phyloP scores from a whole-genome alignment of 768 basidiomycete species.

The Mycena polygramma region DNA sequence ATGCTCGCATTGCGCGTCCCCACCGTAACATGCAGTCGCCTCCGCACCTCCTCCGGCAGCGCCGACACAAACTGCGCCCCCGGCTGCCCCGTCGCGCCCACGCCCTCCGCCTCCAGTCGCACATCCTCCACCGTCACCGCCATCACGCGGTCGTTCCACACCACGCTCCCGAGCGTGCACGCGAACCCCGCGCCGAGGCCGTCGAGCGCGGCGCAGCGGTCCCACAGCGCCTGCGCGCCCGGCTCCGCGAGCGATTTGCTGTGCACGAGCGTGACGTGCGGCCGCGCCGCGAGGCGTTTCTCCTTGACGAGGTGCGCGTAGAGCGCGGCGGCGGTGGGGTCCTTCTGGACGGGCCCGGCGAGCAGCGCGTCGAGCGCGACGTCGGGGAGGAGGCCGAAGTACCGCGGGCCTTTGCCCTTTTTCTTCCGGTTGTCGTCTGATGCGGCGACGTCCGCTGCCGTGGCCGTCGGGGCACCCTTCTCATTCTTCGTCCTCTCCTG shows the following conservation, averaged over 20 bases:
- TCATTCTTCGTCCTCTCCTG: slow-evolving; percentile 46
- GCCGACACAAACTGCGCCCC: slow-evolving; percentile 68
- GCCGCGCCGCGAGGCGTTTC: slow-evolving; percentile 66
- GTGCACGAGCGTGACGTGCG: slow-evolving; percentile 93
- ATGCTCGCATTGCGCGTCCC: slow-evolving; percentile 73
- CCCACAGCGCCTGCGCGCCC: slow-evolving; percentile 53
- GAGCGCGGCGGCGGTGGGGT: slow-evolving; percentile 56
- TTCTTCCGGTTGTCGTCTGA: slow-evolving; percentile 46
- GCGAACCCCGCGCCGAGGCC: slow-evolving; percentile 60
- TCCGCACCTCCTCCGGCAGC: slow-evolving; percentile 63
- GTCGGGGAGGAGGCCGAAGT: slow-evolving; percentile 86
- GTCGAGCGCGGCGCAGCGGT: slow-evolving; percentile 63
- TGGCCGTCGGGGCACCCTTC: slow-evolving; percentile 48
- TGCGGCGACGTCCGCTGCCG: slow-evolving; percentile 32
- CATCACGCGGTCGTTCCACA: slow-evolving; percentile 89
- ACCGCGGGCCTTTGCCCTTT: slow-evolving; percentile 62
- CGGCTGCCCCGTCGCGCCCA: slow-evolving; percentile 35
- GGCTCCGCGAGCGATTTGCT: slow-evolving; percentile 52
- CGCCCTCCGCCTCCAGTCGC: slow-evolving; percentile 41
- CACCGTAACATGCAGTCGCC: slow-evolving; percentile 86
- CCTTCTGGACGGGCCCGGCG: slow-evolving; percentile 60
- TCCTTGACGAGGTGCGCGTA: slow-evolving; percentile 62
- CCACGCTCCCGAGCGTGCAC: slow-evolving; percentile 70
- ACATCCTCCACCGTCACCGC: slow-evolving; percentile 79
- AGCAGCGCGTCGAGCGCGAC: slow-evolving; percentile 69